These are phyloP conservation scores for Suillus discolor DNA, from an alignment of 768 basidiomycete species.

Conservation along the genomic window DNA sequence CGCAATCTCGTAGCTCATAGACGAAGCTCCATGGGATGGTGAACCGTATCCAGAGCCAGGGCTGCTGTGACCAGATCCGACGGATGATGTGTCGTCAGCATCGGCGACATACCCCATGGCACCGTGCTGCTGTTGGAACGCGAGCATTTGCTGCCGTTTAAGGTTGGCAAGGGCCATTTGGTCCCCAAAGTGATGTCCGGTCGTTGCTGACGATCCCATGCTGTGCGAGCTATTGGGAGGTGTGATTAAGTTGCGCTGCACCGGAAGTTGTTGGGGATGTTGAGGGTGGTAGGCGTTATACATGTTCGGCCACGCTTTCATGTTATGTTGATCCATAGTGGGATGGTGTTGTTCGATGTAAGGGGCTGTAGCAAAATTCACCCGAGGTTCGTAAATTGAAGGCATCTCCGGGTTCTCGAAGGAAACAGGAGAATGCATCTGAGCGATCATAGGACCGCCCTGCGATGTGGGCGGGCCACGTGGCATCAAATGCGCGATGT, in stretches of 20 bases:
- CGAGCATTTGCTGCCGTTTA: constrained; percentile 32
- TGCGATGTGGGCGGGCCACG: constrained; percentile 26
- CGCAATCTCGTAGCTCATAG: constrained; percentile 39
- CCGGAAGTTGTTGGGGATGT: constrained; percentile 20
- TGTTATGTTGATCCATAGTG: constrained; percentile 21
- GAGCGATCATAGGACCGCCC: constrained; percentile 47
- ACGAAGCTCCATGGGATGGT: constrained; percentile 28
- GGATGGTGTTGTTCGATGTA: constrained; percentile 24
- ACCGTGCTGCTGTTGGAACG: constrained; percentile 31
- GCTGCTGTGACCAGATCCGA: constrained; percentile 38
- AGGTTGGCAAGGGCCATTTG: constrained; percentile 29
- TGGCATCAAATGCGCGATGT: constrained; percentile 29
- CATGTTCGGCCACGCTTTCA: constrained; percentile 32
- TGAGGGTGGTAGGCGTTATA: constrained; percentile 29
- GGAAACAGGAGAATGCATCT: constrained; percentile 43
- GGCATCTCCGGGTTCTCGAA: constrained; percentile 58
- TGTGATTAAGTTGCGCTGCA: constrained; percentile 42
- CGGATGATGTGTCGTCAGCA: constrained; percentile 41
- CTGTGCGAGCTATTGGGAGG: constrained; percentile 44
- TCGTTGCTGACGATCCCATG: constrained; percentile 13
- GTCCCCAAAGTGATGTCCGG: constrained; percentile 17
- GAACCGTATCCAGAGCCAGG: constrained; percentile 36
- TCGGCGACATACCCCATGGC: constrained; percentile 32
- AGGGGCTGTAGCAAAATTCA: constrained; percentile 28
- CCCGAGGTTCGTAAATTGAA: constrained; percentile 44